These are phyloP conservation scores for Ophiostoma montium DNA, from an alignment of 2,329 filamentous ascomycete genomes.

Conservation along the genomic window DNA sequence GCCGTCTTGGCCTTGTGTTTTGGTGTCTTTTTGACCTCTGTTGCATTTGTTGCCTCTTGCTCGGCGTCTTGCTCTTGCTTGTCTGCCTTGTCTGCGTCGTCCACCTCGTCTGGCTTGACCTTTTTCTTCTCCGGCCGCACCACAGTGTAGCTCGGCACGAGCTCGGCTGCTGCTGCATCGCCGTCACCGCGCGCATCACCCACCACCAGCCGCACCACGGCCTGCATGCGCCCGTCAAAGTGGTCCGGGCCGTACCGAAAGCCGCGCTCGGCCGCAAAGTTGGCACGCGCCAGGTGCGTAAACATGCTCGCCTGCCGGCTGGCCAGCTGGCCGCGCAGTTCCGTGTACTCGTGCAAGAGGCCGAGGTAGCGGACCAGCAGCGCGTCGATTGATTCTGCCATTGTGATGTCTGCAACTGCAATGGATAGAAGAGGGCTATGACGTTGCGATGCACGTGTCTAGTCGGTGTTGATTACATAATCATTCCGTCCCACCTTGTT, in stretches of 20 bases:
- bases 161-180: too few relatives aligned
- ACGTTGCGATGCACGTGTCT: too few relatives aligned
- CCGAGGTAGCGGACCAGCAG: constrained; percentile 52
- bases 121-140: not conserved
- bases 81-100: not conserved
- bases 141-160: constrained; percentile 7
- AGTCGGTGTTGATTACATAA: not conserved
- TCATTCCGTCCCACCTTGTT: too few relatives aligned
- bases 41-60: not conserved
- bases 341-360: constrained; percentile 53
- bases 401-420: constrained; percentile 12
- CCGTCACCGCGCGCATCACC: not conserved
- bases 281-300: constrained; percentile 55
- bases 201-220: constrained; percentile 31
- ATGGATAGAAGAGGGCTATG: not conserved
- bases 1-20: constrained; percentile 6
- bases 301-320: constrained; percentile 40
- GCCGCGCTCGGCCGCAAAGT: constrained; percentile 53
- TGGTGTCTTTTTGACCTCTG: constrained; percentile 6
- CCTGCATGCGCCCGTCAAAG: constrained; percentile 63
- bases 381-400: constrained; percentile 37
- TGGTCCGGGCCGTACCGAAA: constrained; percentile 53
- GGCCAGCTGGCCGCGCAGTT: constrained; percentile 39
- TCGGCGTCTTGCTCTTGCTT: constrained; percentile 1
- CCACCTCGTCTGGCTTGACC: not conserved